Percentiles rank a stretch among this genome's conserved stretches.
These are phyloP conservation scores for Talaromyces albobiverticillius DNA, from an alignment of 2,329 filamentous ascomycete species.

Conservation along the genomic window DNA sequence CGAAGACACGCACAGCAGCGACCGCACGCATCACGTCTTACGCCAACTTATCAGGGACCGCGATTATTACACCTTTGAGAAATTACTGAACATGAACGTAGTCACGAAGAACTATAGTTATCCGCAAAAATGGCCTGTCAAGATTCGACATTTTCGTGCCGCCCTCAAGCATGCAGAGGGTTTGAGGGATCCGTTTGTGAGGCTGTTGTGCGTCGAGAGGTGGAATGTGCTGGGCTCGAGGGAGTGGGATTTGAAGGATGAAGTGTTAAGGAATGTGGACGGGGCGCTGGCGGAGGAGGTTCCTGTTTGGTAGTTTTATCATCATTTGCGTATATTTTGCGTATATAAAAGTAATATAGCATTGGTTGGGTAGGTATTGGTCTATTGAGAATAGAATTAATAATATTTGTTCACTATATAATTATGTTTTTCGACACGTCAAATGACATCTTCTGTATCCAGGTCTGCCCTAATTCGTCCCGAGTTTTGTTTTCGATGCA, in stretches of 20 bases:
- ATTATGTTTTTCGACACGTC: conserved; percentile 17
- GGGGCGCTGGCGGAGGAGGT: neutral
- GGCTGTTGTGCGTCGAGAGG: conserved; percentile 28
- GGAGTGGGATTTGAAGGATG: conserved; percentile 1
- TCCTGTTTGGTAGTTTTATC: too few species aligned
- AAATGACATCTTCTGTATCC: conserved; percentile 24
- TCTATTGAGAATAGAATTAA: too few species aligned
- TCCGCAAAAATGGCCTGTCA: conserved; percentile 31
- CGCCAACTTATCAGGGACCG: conserved; percentile 34
- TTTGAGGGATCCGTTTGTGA: conserved; percentile 33
- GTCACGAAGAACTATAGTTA: conserved; percentile 31
- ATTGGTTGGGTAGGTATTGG: too few species aligned
- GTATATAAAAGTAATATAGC: too few species aligned
- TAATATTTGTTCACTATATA: too few species aligned
- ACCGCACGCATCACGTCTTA: conserved; percentile 31
- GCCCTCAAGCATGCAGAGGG: conserved; percentile 28
- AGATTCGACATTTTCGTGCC: conserved; percentile 28
- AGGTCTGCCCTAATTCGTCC: conserved; percentile 18
- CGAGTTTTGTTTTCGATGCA: neutral
- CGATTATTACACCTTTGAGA: conserved; percentile 30
- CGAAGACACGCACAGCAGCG: conserved; percentile 24
- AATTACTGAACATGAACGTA: conserved; percentile 29
- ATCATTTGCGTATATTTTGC: too few species aligned
- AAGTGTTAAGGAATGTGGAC: conserved; percentile 1
- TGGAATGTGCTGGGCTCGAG: conserved; percentile 20